phyloP scores from a whole-genome alignment of 1,139 yeast genomes.

The Hansenula lynferdii region DNA sequence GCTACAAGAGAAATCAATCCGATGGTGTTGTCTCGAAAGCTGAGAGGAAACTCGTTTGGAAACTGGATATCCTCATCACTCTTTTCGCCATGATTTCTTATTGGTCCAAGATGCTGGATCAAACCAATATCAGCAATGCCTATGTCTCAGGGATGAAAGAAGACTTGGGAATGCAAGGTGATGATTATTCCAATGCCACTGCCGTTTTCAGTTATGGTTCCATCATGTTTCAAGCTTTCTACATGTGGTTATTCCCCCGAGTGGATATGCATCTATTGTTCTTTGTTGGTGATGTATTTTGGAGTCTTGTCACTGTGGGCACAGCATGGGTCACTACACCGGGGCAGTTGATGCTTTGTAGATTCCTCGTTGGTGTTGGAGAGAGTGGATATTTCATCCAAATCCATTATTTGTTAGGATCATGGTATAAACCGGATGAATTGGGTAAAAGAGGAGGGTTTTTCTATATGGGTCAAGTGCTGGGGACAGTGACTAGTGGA shows the following conservation, averaged over 20 bases:
- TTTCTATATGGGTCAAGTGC: slow-evolving; percentile 51
- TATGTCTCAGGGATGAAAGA: slow-evolving; percentile 43
- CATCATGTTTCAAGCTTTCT: slow-evolving; percentile 20
- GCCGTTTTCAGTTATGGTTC: slow-evolving; percentile 23
- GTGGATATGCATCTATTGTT: slow-evolving; percentile 10
- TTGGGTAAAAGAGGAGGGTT: slow-evolving; percentile 39
- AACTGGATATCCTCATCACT: slow-evolving; percentile 32
- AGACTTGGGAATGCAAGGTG: slow-evolving; percentile 35
- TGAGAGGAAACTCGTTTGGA: slow-evolving; percentile 44
- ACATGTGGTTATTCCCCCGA: slow-evolving; percentile 13
- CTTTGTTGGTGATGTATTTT: slow-evolving; percentile 21
- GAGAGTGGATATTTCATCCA: slow-evolving; percentile 61
- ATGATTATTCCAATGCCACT: slow-evolving; percentile 24
- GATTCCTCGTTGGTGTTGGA: slow-evolving; percentile 57
- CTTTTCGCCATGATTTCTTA: neutral
- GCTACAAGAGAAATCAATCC: too few relatives aligned
- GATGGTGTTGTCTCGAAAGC: too few relatives aligned
- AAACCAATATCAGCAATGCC: slow-evolving; percentile 31
- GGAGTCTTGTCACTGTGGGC: slow-evolving; percentile 46
- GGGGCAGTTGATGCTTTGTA: slow-evolving; percentile 39
- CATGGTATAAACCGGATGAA: slow-evolving; percentile 28
- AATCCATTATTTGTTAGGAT: slow-evolving; percentile 25
- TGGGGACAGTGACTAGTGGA: slow-evolving; percentile 62
- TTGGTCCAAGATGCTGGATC: slow-evolving; percentile 22
- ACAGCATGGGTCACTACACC: slow-evolving; percentile 41